phyloP scores from a whole-genome alignment of 2,329 filamentous ascomycete genomes.

The Myriangium duriaei region DNA sequence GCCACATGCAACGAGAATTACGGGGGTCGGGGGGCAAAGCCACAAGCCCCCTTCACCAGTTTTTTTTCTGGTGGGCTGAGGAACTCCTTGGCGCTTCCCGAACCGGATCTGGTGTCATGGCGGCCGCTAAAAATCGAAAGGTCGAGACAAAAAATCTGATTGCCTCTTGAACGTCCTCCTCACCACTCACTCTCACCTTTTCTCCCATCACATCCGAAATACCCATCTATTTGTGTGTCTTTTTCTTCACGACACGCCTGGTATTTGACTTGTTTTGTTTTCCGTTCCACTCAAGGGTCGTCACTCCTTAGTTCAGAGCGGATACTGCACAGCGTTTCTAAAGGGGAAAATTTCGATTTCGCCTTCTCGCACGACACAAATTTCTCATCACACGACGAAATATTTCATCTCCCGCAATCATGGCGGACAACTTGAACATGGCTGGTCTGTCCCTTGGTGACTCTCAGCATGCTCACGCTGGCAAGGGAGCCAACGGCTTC shows the following conservation, averaged over 20 bases:
- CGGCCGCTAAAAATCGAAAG: too few relatives aligned
- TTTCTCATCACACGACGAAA: neutral
- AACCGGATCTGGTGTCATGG: too few relatives aligned
- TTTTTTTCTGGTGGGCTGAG: too few relatives aligned
- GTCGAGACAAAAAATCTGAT: neutral
- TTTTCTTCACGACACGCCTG: constrained; percentile 10
- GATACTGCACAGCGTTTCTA: constrained; percentile 1
- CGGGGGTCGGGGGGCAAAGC: too few relatives aligned
- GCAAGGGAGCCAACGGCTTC: constrained; percentile 29
- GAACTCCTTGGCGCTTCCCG: neutral
- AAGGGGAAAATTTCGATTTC: neutral
- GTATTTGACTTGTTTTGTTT: constrained; percentile 5
- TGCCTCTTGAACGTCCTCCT: neutral
- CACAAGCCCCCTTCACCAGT: too few relatives aligned
- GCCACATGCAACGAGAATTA: too few relatives aligned
- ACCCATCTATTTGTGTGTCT: constrained; percentile 7
- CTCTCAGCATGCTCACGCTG: constrained; percentile 50
- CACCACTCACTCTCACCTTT: neutral
- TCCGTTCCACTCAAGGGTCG: constrained; percentile 5
- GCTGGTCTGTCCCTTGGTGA: constrained; percentile 58
- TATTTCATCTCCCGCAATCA: constrained; percentile 23
- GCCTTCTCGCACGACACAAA: neutral
- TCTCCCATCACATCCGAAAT: neutral
- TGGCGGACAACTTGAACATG: constrained; percentile 81
- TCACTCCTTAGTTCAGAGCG: constrained; percentile 9